Conservation (phyloP, 2,329 filamentous ascomycete species). For the Neocucurbitaria cava region DNA sequence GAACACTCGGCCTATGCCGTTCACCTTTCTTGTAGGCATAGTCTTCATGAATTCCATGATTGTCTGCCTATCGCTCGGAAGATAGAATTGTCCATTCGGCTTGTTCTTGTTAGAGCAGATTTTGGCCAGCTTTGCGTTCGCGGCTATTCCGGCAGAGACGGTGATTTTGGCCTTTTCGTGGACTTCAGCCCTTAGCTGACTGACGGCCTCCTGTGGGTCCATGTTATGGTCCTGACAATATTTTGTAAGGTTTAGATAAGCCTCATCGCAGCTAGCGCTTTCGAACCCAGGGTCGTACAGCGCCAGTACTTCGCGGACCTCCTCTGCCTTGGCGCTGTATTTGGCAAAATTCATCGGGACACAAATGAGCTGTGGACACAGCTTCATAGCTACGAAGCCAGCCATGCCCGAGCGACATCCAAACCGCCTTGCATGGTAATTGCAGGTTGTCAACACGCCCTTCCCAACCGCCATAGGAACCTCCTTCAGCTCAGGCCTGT, state of each 20-base stretch:
- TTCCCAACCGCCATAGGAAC: conserved; percentile 90
- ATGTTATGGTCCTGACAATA: conserved; percentile 77
- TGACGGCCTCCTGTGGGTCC: conserved; percentile 74
- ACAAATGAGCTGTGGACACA: conserved; percentile 85
- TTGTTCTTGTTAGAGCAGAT: conserved; percentile 97
- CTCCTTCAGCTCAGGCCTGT: conserved; percentile 80
- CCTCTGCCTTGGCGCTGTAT: conserved; percentile 87
- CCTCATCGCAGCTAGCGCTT: conserved; percentile 93
- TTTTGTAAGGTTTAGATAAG: conserved; percentile 89
- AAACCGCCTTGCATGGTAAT: conserved; percentile 88
- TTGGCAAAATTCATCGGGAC: conserved; percentile 88
- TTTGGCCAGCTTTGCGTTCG: conserved; percentile 92
- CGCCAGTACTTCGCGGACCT: conserved; percentile 81
- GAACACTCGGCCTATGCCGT: conserved; percentile 91
- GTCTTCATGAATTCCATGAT: conserved; percentile 88
- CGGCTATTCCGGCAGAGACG: conserved; percentile 91
- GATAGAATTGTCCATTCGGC: conserved; percentile 86
- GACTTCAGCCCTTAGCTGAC: conserved; percentile 79
- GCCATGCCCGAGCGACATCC: conserved; percentile 96
- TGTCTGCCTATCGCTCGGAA: conserved; percentile 73
- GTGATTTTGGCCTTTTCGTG: conserved; percentile 80
- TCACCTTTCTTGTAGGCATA: conserved; percentile 87
- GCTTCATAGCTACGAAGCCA: conserved; percentile 89
- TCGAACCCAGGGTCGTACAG: conserved; percentile 93
- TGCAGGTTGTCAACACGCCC: conserved; percentile 74